phyloP scores from a whole-genome alignment of 441 rosid species.

The Theobroma grandiflorum region DNA sequence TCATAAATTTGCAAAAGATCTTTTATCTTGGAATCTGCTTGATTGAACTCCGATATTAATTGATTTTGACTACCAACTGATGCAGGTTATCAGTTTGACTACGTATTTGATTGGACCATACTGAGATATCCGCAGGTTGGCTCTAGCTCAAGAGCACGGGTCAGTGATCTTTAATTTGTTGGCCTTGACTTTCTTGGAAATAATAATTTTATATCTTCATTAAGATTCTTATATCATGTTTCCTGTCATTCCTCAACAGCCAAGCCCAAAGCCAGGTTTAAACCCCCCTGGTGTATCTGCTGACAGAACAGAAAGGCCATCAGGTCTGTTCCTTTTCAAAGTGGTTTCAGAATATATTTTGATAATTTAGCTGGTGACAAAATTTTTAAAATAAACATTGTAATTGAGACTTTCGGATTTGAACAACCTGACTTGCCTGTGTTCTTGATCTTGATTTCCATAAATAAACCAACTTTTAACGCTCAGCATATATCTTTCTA shows the following conservation, averaged over 20 bases:
- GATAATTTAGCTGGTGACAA: not conserved
- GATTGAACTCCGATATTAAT: not conserved
- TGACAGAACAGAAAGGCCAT: constrained; percentile 75
- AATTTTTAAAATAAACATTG: not conserved
- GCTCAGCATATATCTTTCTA: constrained; percentile 10
- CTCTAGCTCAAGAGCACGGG: constrained; percentile 68
- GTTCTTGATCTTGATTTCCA: not conserved
- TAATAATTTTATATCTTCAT: not conserved
- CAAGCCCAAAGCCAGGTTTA: constrained; percentile 59
- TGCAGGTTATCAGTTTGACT: constrained; percentile 75
- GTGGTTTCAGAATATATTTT: constrained; percentile 12
- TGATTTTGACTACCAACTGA: constrained; percentile 32
- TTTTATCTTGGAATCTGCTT: constrained; percentile 6
- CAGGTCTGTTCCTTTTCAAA: constrained; percentile 54
- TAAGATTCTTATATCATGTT: not conserved
- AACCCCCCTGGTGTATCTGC: constrained; percentile 64
- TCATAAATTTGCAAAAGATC: not conserved
- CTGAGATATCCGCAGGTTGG: constrained; percentile 68
- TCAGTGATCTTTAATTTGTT: constrained; percentile 32
- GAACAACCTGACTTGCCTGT: not conserved
- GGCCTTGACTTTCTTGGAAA: not conserved
- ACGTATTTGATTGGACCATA: constrained; percentile 73
- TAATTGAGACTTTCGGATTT: not conserved
- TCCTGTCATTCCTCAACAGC: constrained; percentile 46
- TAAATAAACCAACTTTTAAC: not conserved